phyloP scores from a whole-genome alignment of 192 early-diverging fungal species.

The Linnemannia schmuckeri region DNA sequence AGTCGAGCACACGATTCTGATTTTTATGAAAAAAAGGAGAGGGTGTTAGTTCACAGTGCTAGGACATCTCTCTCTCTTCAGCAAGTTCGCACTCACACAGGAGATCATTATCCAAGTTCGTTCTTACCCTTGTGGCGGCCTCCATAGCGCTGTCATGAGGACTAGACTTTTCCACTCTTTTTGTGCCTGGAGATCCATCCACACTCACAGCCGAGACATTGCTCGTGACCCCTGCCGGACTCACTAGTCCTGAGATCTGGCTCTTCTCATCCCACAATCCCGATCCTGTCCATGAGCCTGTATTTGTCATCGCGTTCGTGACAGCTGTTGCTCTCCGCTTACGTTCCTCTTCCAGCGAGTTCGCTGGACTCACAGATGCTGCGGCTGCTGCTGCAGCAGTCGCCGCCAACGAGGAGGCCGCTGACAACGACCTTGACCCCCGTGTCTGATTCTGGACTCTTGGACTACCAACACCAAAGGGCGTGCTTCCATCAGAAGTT shows the following conservation, averaged over 20 bases:
- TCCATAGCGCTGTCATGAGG: constrained; percentile 20
- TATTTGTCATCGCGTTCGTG: background rate
- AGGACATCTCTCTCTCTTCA: background rate
- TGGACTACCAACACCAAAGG: background rate
- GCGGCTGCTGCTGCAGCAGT: constrained; percentile 19
- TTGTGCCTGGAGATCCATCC: constrained; percentile 8
- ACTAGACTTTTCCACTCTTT: background rate
- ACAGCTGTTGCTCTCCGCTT: constrained; percentile 6
- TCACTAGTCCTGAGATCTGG: constrained; percentile 10
- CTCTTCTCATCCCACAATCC: constrained; percentile 1
- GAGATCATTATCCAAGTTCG: too few relatives aligned
- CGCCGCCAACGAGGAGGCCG: constrained; percentile 36
- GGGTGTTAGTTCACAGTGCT: background rate
- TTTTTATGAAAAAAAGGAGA: background rate
- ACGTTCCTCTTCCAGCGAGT: constrained; percentile 17
- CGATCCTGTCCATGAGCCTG: background rate
- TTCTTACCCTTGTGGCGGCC: constrained; percentile 16
- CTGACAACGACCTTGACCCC: constrained; percentile 20
- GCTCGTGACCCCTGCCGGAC: constrained; percentile 30
- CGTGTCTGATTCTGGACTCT: background rate
- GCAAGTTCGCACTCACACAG: background rate
- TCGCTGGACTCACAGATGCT: background rate
- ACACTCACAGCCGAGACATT: constrained; percentile 25
- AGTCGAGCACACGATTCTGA: constrained; percentile 25
- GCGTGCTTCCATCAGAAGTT: constrained; percentile 8